phyloP scores from a whole-genome alignment of 177 flowering plant genomes.

The Tripterygium wilfordii region DNA sequence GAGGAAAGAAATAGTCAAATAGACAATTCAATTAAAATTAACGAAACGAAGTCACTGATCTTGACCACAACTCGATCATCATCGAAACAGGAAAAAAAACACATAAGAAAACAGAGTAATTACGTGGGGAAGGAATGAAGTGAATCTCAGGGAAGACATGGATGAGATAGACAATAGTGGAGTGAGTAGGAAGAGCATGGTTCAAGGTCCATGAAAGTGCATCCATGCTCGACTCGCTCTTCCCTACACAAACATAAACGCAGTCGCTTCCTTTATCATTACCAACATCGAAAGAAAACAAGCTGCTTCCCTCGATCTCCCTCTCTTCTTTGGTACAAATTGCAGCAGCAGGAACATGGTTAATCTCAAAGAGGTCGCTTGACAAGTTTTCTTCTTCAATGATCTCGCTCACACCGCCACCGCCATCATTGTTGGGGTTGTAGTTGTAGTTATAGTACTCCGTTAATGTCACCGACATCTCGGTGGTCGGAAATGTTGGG shows the following conservation, averaged over 20 bases:
- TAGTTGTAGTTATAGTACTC: no score
- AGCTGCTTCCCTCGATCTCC: slow-evolving; percentile 18
- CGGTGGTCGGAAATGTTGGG: no score
- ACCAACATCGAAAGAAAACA: slow-evolving; percentile 19
- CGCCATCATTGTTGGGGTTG: no score
- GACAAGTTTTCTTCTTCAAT: slow-evolving; percentile 17
- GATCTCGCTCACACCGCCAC: no score
- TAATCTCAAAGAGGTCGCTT: slow-evolving; percentile 11
- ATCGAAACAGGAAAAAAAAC: not conserved
- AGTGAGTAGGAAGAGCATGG: slow-evolving; percentile 12
- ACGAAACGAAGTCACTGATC: no score
- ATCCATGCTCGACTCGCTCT: slow-evolving; percentile 49
- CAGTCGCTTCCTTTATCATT: slow-evolving; percentile 13
- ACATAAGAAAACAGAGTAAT: slow-evolving; percentile 5
- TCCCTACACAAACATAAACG: slow-evolving; percentile 61
- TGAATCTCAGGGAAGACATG: slow-evolving; percentile 67
- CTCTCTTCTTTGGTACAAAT: slow-evolving; percentile 24
- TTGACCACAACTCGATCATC: no score
- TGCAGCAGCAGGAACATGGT: not conserved
- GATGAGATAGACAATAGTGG: slow-evolving; percentile 45
- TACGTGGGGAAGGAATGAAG: slow-evolving; percentile 57
- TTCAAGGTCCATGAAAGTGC: slow-evolving; percentile 62
- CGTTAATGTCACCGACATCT: no score
- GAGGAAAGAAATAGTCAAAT: not conserved
- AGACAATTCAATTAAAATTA: not conserved